A percentile compares a stretch with the other conserved stretches of the same genome.
Conservation (phyloP, 2,329 filamentous ascomycete genomes). For the Botryotinia globosa region DNA sequence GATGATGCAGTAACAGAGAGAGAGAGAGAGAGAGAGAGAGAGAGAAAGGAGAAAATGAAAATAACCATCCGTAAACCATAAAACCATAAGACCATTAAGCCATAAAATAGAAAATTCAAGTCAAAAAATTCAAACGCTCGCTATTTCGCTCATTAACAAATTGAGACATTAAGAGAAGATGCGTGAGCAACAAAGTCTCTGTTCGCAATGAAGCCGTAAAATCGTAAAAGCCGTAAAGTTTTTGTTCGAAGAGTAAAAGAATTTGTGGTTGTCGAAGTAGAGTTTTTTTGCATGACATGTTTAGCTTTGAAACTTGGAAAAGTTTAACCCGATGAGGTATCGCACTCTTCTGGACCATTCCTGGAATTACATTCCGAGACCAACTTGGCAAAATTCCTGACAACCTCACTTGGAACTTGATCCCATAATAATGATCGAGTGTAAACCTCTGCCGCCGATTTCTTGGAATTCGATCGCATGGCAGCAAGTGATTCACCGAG, state of each 20-base stretch:
- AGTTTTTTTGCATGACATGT: constrained; percentile 17
- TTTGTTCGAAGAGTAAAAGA: constrained; percentile 13
- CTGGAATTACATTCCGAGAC: constrained; percentile 67
- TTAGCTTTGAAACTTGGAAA: neutral
- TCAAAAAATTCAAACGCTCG: constrained; percentile 36
- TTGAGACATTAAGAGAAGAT: constrained; percentile 35
- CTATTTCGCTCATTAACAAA: constrained; percentile 34
- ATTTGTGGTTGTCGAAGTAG: constrained; percentile 18
- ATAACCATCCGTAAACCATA: constrained; percentile 14
- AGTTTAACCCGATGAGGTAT: constrained; percentile 21
- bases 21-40: constrained; percentile 14
- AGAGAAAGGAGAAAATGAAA: constrained; percentile 7
- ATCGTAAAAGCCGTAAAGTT: constrained; percentile 28
- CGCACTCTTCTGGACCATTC: constrained; percentile 36
- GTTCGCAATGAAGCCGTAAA: constrained; percentile 34
- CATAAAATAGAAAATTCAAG: constrained; percentile 39
- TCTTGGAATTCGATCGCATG: constrained; percentile 70
- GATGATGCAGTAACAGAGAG: constrained; percentile 16
- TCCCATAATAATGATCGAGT: constrained; percentile 92
- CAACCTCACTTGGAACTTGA: constrained; percentile 86
- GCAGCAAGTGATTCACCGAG: constrained; percentile 76
- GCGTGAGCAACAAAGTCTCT: constrained; percentile 51
- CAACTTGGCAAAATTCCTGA: constrained; percentile 89
- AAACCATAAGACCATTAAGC: constrained; percentile 30
- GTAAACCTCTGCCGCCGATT: constrained; percentile 82